These are phyloP conservation scores for Dispira parvispora DNA, from an alignment of 192 early-diverging fungal genomes.

Conservation along the genomic window DNA sequence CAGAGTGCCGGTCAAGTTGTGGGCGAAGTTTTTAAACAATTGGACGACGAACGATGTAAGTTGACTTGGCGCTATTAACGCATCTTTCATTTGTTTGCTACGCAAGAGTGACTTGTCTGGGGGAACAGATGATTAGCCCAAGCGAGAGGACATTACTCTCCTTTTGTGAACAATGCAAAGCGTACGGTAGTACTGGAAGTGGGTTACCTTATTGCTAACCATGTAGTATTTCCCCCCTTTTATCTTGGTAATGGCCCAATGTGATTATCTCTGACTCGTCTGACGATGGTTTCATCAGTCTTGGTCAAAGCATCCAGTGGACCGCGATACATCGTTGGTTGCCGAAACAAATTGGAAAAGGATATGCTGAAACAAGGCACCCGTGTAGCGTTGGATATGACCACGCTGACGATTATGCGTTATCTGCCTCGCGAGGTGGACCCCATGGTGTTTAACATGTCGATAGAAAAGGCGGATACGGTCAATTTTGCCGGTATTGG, in stretches of 20 bases:
- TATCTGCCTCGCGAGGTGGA: conserved; percentile 96
- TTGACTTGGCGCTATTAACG: not conserved
- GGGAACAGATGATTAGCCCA: not conserved
- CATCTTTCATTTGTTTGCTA: not conserved
- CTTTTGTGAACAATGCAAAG: not conserved
- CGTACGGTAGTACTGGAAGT: not conserved
- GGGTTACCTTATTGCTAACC: not conserved
- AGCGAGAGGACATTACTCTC: not conserved
- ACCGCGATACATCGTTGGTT: conserved; percentile 96
- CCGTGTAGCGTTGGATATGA: conserved; percentile 99
- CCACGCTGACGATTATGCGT: conserved; percentile 99
- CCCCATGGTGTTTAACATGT: conserved; percentile 99
- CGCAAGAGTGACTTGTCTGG: not conserved
- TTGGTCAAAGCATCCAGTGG: conserved; percentile 96
- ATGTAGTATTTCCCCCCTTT: not conserved
- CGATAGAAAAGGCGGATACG: conserved; percentile 87
- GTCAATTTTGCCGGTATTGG: conserved; percentile 95
- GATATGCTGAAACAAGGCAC: conserved; percentile 90
- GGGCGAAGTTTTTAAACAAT: conserved; percentile 93
- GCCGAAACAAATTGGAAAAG: conserved; percentile 86
- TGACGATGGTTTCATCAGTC: conserved; percentile 29
- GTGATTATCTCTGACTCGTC: not conserved
- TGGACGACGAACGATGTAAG: conserved; percentile 90
- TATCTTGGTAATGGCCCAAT: not conserved
- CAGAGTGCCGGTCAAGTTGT: conserved; percentile 99